Percentiles rank a stretch among this genome's conserved stretches.
phyloP scores from a whole-genome alignment of 1,139 yeast species.

The Scheffersomyces segobiensis region DNA sequence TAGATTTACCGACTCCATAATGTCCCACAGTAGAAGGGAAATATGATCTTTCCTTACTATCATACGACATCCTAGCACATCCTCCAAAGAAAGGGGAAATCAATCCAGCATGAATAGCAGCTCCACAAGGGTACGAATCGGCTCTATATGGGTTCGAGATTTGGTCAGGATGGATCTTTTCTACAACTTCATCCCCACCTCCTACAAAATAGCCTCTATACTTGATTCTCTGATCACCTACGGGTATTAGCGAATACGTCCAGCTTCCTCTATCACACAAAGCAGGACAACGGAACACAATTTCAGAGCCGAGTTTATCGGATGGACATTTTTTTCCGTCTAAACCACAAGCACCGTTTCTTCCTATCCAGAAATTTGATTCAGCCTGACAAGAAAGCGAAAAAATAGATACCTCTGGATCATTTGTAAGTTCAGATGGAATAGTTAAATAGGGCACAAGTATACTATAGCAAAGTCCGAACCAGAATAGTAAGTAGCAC shows the following conservation, averaged over 20 bases:
- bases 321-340: slow-evolving; percentile 63
- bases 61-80: slow-evolving; percentile 64
- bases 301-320: slow-evolving; percentile 38
- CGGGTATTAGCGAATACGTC: slow-evolving; percentile 75
- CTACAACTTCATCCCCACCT: slow-evolving; percentile 48
- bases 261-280: slow-evolving; percentile 77
- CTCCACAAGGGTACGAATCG: slow-evolving; percentile 87
- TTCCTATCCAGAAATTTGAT: slow-evolving; percentile 65
- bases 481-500: slow-evolving; percentile 41
- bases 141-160: slow-evolving; percentile 71
- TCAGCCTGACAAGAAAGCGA: slow-evolving; percentile 20
- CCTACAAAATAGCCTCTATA: slow-evolving; percentile 78
- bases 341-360: slow-evolving; percentile 74
- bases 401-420: slow-evolving; percentile 9
- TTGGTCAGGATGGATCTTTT: slow-evolving; percentile 12
- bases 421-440: slow-evolving; percentile 27
- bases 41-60: slow-evolving; percentile 49
- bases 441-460: slow-evolving; percentile 41
- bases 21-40: slow-evolving; percentile 52
- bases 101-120: slow-evolving; percentile 85
- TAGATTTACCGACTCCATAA: slow-evolving; percentile 54
- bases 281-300: slow-evolving; percentile 81
- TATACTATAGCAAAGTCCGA: slow-evolving; percentile 26
- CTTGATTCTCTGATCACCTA: slow-evolving; percentile 67
- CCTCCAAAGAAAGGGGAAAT: slow-evolving; percentile 80